phyloP scores from a whole-genome alignment of 352 stramenopile genomes.

The Thalassiosira mediterranea region DNA sequence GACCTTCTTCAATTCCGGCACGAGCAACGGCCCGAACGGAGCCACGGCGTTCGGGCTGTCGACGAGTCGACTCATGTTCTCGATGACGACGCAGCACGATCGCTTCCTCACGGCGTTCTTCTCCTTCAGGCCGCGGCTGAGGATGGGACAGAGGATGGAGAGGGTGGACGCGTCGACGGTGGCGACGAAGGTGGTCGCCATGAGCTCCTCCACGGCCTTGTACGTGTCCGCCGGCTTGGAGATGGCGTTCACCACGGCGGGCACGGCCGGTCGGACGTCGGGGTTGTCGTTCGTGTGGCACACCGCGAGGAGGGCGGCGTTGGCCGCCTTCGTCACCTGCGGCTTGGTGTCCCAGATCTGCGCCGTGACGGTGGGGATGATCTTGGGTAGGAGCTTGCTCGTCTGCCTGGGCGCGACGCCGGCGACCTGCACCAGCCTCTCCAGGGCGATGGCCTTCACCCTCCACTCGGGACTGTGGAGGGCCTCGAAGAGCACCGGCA shows the following conservation, averaged over 20 bases:
- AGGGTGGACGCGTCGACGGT: conserved; percentile 91
- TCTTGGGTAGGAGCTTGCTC: conserved; percentile 86
- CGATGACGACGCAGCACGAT: conserved; percentile 91
- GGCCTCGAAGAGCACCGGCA: conserved; percentile 72
- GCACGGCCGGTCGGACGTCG: conserved; percentile 89
- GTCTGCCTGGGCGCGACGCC: conserved; percentile 83
- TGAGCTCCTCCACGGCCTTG: conserved; percentile 89
- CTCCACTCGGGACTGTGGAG: conserved; percentile 85
- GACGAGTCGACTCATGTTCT: conserved; percentile 92
- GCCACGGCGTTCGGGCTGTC: conserved; percentile 88
- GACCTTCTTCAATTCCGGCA: conserved; percentile 91
- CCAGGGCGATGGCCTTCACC: conserved; percentile 88
- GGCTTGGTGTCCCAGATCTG: conserved; percentile 94
- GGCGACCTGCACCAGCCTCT: conserved; percentile 86
- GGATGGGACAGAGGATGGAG: conserved; percentile 88
- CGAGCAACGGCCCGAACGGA: conserved; percentile 90
- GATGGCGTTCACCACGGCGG: conserved; percentile 90
- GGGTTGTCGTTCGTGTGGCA: conserved; percentile 91
- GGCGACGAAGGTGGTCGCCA: conserved; percentile 91
- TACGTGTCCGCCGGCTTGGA: conserved; percentile 90
- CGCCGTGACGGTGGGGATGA: conserved; percentile 89
- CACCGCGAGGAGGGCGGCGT: conserved; percentile 84
- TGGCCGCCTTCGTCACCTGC: conserved; percentile 88
- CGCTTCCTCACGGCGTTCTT: conserved; percentile 90
- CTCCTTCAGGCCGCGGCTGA: conserved; percentile 90